Base-by-base conservation (phyloP, 306 rosid genomes). In the Citrullus mucosospermus region DNA sequence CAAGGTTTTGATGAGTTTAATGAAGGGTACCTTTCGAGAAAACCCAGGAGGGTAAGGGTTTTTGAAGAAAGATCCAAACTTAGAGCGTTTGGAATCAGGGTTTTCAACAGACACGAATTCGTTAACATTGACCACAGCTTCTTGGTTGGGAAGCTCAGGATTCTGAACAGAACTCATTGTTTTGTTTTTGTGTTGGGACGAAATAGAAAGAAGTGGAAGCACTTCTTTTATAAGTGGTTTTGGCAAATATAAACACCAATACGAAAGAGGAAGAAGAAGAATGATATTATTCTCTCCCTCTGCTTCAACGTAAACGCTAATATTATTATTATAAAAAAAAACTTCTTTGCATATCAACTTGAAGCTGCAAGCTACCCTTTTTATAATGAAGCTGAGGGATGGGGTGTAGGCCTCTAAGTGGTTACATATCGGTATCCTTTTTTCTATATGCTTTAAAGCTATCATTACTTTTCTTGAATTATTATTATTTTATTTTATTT, bases 11-110 rank as follows among this genome's bases (percentile, higher is more conserved):
- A 36, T 36, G 39, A 36, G 39, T 36, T 36, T 36, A 36, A 36
- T 4, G 50, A 44, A 44, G 50, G 55, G 17, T 51, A 72, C 77
- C 77, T 72, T 72, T 28, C 77, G 58, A 6, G 77, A 50, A 50
- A 93, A 90, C 2, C 86, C 82, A 43, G 88, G 89, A 36, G 90
- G 95, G 80, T 85, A 91, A 67, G 53, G 68, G 76, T 67, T 79
- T 59, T 36, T 30, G 76, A 59, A 76, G 32, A 12, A 13, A 32
- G 32, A 54, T 53, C 30, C 61, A 22, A 34, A 80, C 30, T 72
- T 78, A 6, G 41, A 56, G 46, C 62, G 38, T 48, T 9, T 77
- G 50, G 77, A 71, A 28, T 55, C 65, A 14, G 80, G 73, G 76
- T 69, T 83, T 83, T 78, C 78, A 8, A 28, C 46, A 0, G 83